A percentile compares a stretch with the other conserved stretches of the same genome.
These are phyloP conservation scores for Helicocarpus griseus DNA, from an alignment of 2,329 filamentous ascomycete species.

Conservation along the genomic window DNA sequence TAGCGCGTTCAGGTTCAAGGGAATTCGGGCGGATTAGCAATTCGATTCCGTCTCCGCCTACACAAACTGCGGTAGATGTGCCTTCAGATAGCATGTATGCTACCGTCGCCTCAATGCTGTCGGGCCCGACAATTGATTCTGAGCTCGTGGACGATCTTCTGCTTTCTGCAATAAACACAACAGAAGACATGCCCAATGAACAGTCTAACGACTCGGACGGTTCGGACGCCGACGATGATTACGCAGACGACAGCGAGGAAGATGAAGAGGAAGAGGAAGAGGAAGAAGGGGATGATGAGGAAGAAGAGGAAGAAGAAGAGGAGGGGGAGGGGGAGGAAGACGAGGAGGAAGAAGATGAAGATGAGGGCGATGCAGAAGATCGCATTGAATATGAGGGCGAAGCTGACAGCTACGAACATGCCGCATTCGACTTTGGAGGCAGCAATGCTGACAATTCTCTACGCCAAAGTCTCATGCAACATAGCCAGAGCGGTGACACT, in stretches of 20 bases:
- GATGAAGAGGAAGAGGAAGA: not conserved
- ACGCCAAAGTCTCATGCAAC: not conserved
- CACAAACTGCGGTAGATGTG: not conserved
- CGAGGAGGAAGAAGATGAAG: slow-evolving; percentile 9
- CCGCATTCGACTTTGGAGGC: slow-evolving; percentile 3
- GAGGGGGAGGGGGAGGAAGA: not conserved
- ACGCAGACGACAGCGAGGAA: slow-evolving; percentile 1
- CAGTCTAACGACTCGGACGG: slow-evolving; percentile 6
- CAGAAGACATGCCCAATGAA: not conserved
- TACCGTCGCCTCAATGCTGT: not conserved
- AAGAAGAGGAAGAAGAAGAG: not conserved
- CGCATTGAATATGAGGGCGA: slow-evolving; percentile 6
- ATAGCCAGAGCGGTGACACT: not conserved
- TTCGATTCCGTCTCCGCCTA: too few species aligned
- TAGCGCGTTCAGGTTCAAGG: too few species aligned
- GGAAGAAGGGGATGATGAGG: slow-evolving; percentile 7
- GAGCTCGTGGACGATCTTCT: not conserved
- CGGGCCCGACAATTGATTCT: not conserved
- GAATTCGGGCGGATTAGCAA: too few species aligned
- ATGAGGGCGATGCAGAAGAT: slow-evolving; percentile 8
- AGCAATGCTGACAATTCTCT: slow-evolving; percentile 2
- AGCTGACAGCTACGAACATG: slow-evolving; percentile 11
- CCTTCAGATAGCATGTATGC: not conserved
- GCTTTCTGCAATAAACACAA: not conserved
- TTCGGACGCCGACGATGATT: slow-evolving; percentile 9